Evolutionary conservation across 495 filamentous ascomycete genomes (phyloP).

Genomic region (Cercophora newfieldiana): DNA sequence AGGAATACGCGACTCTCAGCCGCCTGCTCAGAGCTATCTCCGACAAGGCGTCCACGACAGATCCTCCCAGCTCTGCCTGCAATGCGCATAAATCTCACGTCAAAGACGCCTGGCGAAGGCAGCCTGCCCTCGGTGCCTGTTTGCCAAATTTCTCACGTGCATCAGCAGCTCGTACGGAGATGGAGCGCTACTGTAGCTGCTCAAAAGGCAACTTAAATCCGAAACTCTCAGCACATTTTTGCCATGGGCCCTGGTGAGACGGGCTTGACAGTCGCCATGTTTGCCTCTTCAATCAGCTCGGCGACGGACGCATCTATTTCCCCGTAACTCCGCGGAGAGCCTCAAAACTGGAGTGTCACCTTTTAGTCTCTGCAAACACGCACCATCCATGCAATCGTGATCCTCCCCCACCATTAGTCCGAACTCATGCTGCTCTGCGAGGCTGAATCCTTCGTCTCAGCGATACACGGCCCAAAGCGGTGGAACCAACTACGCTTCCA

Average conservation of each 20-base stretch:
- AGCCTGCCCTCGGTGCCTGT: not conserved
- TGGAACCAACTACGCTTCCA: not conserved
- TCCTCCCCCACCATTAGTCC: not conserved
- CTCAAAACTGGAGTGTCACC: too few relatives aligned
- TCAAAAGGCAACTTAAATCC: not conserved
- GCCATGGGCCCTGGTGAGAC: not conserved
- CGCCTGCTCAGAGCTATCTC: not conserved
- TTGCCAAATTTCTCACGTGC: not conserved
- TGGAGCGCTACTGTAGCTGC: not conserved
- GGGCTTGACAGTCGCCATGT: not conserved
- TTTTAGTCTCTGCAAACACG: too few relatives aligned
- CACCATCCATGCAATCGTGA: not conserved
- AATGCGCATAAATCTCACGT: not conserved
- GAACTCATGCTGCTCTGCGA: not conserved
- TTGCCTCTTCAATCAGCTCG: not conserved
- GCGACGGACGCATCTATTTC: not conserved
- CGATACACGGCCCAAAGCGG: not conserved
- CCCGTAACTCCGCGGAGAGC: not conserved
- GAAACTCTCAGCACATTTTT: too few relatives aligned
- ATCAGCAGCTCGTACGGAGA: not conserved
- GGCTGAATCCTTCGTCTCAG: not conserved
- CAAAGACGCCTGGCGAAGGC: not conserved
- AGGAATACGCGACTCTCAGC: not conserved
- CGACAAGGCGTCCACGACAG: not conserved
- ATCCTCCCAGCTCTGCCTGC: not conserved